Evolutionary conservation across 2,329 filamentous ascomycete species (phyloP).

Genomic region (Stagonosporopsis tanaceti): DNA sequence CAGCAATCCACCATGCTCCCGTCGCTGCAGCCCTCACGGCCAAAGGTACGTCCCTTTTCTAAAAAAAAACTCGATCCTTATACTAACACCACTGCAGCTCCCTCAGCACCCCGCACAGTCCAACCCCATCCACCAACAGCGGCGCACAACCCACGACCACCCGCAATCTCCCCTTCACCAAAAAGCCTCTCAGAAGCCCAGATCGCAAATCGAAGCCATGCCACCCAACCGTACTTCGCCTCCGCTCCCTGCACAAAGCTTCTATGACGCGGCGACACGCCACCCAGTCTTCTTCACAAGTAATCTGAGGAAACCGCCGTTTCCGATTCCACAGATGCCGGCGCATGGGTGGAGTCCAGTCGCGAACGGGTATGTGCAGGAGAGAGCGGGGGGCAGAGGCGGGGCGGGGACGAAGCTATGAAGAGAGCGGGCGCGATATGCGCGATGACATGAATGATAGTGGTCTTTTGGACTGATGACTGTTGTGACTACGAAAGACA

Average conservation of each 20-base stretch:
- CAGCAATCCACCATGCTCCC: conserved; percentile 46
- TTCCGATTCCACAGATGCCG: conserved; percentile 49
- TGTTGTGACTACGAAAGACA: too few species aligned
- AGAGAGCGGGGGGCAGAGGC: conserved; percentile 25
- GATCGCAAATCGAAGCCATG: conserved; percentile 60
- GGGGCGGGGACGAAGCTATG: conserved; percentile 40
- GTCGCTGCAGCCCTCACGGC: conserved; percentile 50
- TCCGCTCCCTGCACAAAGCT: conserved; percentile 24
- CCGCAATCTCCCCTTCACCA: conserved; percentile 16
- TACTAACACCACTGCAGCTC: conserved; percentile 19
- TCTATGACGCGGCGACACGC: conserved; percentile 65
- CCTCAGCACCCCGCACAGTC: conserved; percentile 34
- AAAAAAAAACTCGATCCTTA: background rate
- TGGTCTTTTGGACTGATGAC: too few species aligned
- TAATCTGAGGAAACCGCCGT: conserved; percentile 65
- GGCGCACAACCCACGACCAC: conserved; percentile 30
- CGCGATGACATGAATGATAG: too few species aligned
- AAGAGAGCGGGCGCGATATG: background rate
- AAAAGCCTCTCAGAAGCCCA: conserved; percentile 33
- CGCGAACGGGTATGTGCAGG: conserved; percentile 54
- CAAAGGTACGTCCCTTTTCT: conserved; percentile 42
- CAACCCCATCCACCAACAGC: conserved; percentile 36
- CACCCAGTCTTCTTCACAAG: conserved; percentile 82
- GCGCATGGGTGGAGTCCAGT: conserved; percentile 53
- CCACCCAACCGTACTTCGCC: conserved; percentile 44